Percentiles rank a stretch among this genome's conserved stretches.
These are phyloP conservation scores for Blastomyces percursus DNA, from an alignment of 2,329 filamentous ascomycete species.

Conservation along the genomic window DNA sequence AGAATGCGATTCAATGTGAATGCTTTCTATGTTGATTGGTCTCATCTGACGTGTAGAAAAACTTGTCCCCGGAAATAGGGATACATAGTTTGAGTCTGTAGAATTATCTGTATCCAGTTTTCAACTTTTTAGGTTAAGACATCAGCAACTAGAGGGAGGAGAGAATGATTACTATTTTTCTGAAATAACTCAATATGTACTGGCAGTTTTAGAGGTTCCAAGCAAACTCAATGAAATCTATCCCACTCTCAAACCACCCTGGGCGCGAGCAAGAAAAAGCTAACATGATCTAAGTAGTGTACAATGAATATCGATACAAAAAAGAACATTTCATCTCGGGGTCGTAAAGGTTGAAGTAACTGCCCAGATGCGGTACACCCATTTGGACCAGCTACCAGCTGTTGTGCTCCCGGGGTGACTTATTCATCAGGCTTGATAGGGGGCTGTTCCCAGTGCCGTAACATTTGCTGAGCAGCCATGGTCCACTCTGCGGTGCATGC, in stretches of 20 bases:
- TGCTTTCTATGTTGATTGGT: background rate
- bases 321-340: background rate
- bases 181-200: background rate
- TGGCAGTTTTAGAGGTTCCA: background rate
- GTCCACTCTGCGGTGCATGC: slow-evolving; percentile 60
- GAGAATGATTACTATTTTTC: background rate
- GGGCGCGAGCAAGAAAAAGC: background rate
- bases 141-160: background rate
- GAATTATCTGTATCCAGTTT: background rate
- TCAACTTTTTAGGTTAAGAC: background rate
- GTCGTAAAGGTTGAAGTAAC: background rate
- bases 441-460: slow-evolving; percentile 55
- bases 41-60: background rate
- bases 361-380: background rate
- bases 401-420: background rate
- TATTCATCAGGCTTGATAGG: slow-evolving; percentile 36
- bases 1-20: background rate
- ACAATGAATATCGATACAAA: background rate
- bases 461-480: slow-evolving; percentile 52
- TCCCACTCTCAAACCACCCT: background rate
- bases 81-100: background rate
- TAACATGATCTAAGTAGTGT: background rate
- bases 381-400: background rate
- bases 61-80: background rate
- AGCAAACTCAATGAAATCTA: background rate